Conservation (phyloP, 768 basidiomycete species). For the Suillus fuscotomentosus region DNA sequence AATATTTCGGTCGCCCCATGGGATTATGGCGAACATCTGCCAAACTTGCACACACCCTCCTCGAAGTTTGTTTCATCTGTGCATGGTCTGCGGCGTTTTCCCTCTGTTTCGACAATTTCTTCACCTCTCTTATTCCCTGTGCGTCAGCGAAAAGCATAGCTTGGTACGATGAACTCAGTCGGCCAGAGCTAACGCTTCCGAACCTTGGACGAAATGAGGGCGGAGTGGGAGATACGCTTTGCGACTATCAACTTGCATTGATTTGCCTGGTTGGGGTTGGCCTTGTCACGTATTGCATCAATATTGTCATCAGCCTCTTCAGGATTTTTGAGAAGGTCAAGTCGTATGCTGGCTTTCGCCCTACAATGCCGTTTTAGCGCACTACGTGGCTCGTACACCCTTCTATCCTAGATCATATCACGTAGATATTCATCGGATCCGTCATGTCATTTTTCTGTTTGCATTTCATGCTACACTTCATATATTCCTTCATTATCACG, state of each 20-base stretch:
- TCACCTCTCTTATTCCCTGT: slow-evolving; percentile 83
- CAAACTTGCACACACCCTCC: slow-evolving; percentile 83
- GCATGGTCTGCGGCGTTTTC: slow-evolving; percentile 91
- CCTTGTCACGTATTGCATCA: slow-evolving; percentile 78
- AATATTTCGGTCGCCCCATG: slow-evolving; percentile 89
- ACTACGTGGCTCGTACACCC: neutral
- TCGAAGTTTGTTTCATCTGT: slow-evolving; percentile 89
- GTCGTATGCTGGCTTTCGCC: slow-evolving; percentile 48
- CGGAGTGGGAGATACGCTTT: slow-evolving; percentile 56
- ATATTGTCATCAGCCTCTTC: slow-evolving; percentile 81
- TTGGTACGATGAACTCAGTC: slow-evolving; percentile 76
- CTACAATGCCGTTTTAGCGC: neutral
- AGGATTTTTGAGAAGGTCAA: slow-evolving; percentile 91
- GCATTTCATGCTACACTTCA: neutral
- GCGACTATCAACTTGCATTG: slow-evolving; percentile 73
- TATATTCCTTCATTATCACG: neutral
- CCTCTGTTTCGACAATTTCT: slow-evolving; percentile 88
- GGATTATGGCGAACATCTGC: slow-evolving; percentile 90
- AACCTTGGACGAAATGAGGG: slow-evolving; percentile 42
- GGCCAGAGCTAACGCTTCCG: slow-evolving; percentile 25
- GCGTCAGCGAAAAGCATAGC: slow-evolving; percentile 53
- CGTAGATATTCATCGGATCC: neutral
- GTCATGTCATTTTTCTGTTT: neutral
- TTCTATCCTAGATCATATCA: neutral
- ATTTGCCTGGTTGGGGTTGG: slow-evolving; percentile 78